These are phyloP conservation scores for Ceratocystis ficicola DNA, from an alignment of 2,329 filamentous ascomycete genomes.

Conservation along the genomic window DNA sequence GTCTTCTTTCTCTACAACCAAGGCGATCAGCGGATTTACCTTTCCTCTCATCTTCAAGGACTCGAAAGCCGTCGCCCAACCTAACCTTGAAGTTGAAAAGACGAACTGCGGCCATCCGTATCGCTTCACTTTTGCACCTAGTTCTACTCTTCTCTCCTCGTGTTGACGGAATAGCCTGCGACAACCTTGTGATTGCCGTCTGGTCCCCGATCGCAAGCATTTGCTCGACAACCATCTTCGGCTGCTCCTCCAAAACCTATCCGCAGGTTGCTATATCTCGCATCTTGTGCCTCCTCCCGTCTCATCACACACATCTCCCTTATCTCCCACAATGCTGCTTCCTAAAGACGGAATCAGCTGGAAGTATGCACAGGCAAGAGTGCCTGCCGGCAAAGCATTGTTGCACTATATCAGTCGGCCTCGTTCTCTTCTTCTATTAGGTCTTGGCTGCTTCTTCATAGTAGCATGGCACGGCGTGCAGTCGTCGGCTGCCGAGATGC, in stretches of 20 bases:
- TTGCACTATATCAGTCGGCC: constrained; percentile 61
- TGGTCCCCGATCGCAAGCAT: not conserved
- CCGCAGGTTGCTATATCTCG: not conserved
- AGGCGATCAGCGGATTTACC: not conserved
- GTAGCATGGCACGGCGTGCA: constrained; percentile 82
- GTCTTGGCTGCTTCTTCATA: constrained; percentile 56
- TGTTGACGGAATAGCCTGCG: not conserved
- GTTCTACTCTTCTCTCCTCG: not conserved
- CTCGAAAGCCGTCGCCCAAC: not conserved
- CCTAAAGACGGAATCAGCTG: constrained; percentile 83
- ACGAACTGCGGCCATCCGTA: not conserved
- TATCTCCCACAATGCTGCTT: constrained; percentile 57
- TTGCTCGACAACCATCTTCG: no score
- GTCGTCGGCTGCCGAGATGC: constrained; percentile 72
- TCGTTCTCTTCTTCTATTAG: constrained; percentile 63
- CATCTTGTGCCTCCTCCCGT: not conserved
- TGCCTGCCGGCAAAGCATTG: constrained; percentile 65
- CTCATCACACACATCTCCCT: constrained; percentile 24
- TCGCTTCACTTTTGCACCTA: not conserved
- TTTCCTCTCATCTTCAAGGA: not conserved
- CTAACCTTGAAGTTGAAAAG: not conserved
- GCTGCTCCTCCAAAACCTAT: not conserved
- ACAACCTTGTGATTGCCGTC: not conserved
- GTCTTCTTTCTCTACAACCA: not conserved
- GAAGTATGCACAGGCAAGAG: constrained; percentile 72